Base-by-base conservation (phyloP, 2,329 filamentous ascomycete species). In the Talaromyces sp. region DNA sequence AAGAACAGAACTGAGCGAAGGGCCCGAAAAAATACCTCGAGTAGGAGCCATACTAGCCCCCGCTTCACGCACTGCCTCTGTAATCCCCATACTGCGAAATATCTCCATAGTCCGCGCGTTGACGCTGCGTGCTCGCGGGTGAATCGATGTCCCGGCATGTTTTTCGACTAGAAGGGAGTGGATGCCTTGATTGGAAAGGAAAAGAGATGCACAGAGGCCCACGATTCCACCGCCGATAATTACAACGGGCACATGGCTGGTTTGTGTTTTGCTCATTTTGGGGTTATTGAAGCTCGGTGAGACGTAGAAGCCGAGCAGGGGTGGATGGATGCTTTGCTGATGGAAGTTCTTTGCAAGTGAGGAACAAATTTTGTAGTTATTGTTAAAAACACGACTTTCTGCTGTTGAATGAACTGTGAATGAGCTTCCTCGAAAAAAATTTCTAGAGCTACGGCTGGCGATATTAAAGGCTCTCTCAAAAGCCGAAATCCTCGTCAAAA, bases 51-150 rank as follows among this genome's bases (percentile, higher is more conserved):
- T 49, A 25, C 30, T 61, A 4, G 47, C 25, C 1, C 59, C 59
- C 25, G 59, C 59, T 11, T 61, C 33, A 54, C 59, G 59, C 13
- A 61, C 47, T 9, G 25, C 13, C 17, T 61, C 27, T 27, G 47
- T 22, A 17, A 61, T 44, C 13, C 59, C 59, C 19, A 61, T 55
- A 49, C 30, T 58, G 5, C 59, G 55, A 25, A 57, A 61, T 25
- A 61, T 61, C 17, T 61, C 59, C 59, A 61, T 61, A 7, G 59
- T 61, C 19, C 59, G 59, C 2, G 59, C 59, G 13, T 61, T 61
- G 36, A 61, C 59, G 44, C 59, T 61, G 28, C 59, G 59, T 33
- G 59, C 59, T 54, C 59, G 55, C 2, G 59, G 59, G 22, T 61
- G 59, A 19, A 61, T 58, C 22, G 59, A 61, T 19, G 59, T 55